These are phyloP conservation scores for Solanum microdontum DNA, from an alignment of 257 asterid species.

Conservation along the genomic window DNA sequence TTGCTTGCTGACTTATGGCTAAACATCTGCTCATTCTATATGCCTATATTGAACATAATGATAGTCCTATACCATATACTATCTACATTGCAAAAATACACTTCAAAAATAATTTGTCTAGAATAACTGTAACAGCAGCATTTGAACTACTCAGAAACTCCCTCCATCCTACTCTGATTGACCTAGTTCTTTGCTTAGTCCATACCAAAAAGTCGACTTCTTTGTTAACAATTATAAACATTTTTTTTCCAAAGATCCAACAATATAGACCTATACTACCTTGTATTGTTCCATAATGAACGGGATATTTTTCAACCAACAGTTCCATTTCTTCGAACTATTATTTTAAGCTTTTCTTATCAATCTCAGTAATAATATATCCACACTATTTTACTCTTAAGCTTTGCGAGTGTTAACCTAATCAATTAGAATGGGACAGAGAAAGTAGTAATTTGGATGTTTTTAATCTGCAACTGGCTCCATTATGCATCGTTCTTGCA, in stretches of 20 bases:
- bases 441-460: background rate
- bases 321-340: background rate
- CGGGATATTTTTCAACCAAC: background rate
- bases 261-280: background rate
- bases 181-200: background rate
- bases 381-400: background rate
- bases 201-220: background rate
- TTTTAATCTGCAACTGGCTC: background rate
- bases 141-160: background rate
- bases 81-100: background rate
- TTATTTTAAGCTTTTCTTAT: background rate
- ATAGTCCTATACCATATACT: background rate
- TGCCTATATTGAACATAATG: background rate
- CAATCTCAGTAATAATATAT: background rate
- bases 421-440: background rate
- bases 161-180: background rate
- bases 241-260: background rate
- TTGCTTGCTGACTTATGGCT: background rate
- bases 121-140: background rate
- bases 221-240: background rate
- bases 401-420: background rate
- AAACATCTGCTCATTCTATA: background rate
- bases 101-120: background rate
- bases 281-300: background rate
- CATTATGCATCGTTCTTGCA: background rate